These are phyloP conservation scores for Aspergillus mulundensis DNA, from an alignment of 495 filamentous ascomycete species.

Conservation along the genomic window DNA sequence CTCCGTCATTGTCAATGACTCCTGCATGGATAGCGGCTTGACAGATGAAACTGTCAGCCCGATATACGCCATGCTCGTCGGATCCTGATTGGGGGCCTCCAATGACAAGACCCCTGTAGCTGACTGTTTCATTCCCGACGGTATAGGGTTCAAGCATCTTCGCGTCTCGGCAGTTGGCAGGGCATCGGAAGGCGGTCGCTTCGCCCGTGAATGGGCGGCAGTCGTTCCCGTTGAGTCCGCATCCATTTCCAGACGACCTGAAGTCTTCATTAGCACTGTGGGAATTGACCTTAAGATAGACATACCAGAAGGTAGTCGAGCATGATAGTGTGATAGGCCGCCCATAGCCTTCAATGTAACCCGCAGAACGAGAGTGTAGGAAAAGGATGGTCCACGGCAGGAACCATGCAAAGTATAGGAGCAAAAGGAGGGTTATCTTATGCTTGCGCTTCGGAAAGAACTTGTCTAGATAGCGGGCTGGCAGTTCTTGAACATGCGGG, in stretches of 20 bases:
- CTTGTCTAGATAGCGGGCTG: conserved; percentile 57
- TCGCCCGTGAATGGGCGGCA: conserved; percentile 76
- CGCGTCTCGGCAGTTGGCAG: conserved; percentile 65
- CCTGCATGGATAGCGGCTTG: conserved; percentile 77
- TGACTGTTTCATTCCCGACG: conserved; percentile 68
- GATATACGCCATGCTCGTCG: conserved; percentile 52
- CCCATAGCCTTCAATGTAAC: conserved; percentile 67
- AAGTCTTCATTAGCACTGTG: conserved; percentile 1
- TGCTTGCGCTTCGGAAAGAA: conserved; percentile 61
- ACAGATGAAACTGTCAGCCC: conserved; percentile 81
- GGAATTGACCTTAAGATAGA: background rate
- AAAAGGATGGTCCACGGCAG: conserved; percentile 66
- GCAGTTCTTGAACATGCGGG: conserved; percentile 64
- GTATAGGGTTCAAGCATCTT: conserved; percentile 66
- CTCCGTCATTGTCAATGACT: conserved; percentile 64
- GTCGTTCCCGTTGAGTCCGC: conserved; percentile 72
- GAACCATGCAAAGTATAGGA: conserved; percentile 67
- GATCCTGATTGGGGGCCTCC: conserved; percentile 58
- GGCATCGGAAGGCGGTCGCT: conserved; percentile 72
- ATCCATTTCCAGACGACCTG: conserved; percentile 67
- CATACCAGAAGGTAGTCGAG: conserved; percentile 54
- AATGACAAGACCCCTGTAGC: conserved; percentile 68
- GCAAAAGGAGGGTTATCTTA: conserved; percentile 53
- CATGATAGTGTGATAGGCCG: conserved; percentile 64
- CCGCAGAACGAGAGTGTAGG: conserved; percentile 56